These are phyloP conservation scores for Coemansia sp. DNA, from an alignment of 192 early-diverging fungal genomes.

Conservation along the genomic window DNA sequence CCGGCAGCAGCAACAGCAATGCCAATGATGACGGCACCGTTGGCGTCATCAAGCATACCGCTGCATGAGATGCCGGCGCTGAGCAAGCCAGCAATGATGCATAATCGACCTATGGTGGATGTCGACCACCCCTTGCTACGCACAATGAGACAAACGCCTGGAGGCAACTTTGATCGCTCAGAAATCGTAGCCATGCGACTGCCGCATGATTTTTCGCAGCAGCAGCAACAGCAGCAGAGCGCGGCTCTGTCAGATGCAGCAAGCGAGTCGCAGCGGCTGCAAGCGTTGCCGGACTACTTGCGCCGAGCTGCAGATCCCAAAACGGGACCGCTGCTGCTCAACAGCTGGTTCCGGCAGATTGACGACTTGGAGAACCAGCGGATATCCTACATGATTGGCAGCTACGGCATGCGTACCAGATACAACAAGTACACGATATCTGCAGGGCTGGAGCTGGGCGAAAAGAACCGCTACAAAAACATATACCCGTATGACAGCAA, in stretches of 20 bases:
- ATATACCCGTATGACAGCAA: slow-evolving; percentile 78
- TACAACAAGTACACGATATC: slow-evolving; percentile 67
- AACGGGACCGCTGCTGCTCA: slow-evolving; percentile 30
- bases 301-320: slow-evolving; percentile 21
- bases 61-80: slow-evolving; percentile 1
- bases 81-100: not conserved
- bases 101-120: slow-evolving; percentile 11
- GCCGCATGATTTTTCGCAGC: slow-evolving; percentile 22
- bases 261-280: slow-evolving; percentile 20
- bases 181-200: slow-evolving; percentile 39
- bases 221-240: not conserved
- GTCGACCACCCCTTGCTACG: slow-evolving; percentile 46
- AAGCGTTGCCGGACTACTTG: slow-evolving; percentile 31
- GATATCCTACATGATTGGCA: slow-evolving; percentile 64
- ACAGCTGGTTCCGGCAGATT: slow-evolving; percentile 52
- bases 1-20: not conserved
- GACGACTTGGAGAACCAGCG: slow-evolving; percentile 67
- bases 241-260: too few relatives aligned
- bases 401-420: slow-evolving; percentile 50
- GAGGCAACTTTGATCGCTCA: slow-evolving; percentile 32
- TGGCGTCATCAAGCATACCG: not conserved
- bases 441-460: slow-evolving; percentile 61
- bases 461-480: slow-evolving; percentile 82
- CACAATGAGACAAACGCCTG: slow-evolving; percentile 46
- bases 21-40: not conserved